Evolutionary conservation across 192 early-diverging fungal species (phyloP).

Genomic region (Coemansia sp.): DNA sequence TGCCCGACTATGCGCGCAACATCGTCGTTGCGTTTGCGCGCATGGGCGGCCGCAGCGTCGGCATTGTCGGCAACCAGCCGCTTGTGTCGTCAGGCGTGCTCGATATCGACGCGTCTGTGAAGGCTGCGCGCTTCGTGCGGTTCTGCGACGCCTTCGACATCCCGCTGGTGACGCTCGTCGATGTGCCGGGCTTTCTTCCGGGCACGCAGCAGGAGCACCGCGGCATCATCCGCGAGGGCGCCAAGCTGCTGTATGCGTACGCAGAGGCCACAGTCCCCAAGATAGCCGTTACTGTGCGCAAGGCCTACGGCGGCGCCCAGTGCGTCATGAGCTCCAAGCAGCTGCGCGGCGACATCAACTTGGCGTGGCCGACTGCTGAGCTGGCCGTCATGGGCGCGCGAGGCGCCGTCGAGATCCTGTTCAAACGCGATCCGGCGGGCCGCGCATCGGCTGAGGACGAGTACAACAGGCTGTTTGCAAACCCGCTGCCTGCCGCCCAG

Average conservation of each 20-base stretch:
- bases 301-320: conserved; percentile 98
- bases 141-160: conserved; percentile 98
- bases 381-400: conserved; percentile 99
- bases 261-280: conserved; percentile 97
- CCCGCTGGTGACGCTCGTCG: conserved; percentile 91
- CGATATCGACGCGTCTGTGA: conserved; percentile 93
- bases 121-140: conserved; percentile 94
- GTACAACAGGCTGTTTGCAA: conserved; percentile 90
- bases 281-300: conserved; percentile 91
- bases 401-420: conserved; percentile 97
- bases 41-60: conserved; percentile 81
- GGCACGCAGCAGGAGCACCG: conserved; percentile 93
- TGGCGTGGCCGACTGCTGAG: conserved; percentile 95
- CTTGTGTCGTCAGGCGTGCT: conserved; percentile 93
- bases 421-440: conserved; percentile 61
- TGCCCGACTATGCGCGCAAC: conserved; percentile 90
- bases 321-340: conserved; percentile 98
- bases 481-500: conserved; percentile 91
- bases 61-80: conserved; percentile 94
- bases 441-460: conserved; percentile 76
- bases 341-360: conserved; percentile 88
- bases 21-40: conserved; percentile 91
- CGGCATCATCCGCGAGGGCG: conserved; percentile 95
- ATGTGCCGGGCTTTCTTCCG: conserved; percentile 96
- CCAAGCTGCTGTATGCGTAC: conserved; percentile 95